phyloP scores from a whole-genome alignment of 768 basidiomycete genomes.

The Butyriboletus loyo region DNA sequence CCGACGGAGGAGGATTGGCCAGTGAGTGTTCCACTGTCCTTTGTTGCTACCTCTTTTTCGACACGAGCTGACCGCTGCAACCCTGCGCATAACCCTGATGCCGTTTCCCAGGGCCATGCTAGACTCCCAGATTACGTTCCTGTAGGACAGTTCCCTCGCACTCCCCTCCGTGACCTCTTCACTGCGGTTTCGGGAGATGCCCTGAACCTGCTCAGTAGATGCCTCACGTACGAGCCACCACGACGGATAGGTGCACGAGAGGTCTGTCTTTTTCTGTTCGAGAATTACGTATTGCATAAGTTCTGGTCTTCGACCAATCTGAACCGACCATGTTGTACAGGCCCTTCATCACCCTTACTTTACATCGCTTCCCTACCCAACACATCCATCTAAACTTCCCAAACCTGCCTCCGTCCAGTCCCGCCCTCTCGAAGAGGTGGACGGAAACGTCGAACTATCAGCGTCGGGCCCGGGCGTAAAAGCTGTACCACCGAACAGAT shows the following conservation, averaged over 20 bases:
- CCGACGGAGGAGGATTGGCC: constrained; percentile 99
- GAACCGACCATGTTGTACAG: constrained; percentile 36
- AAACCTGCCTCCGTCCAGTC: constrained; percentile 53
- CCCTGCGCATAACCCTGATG: neutral
- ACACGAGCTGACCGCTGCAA: neutral
- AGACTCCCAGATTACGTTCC: constrained; percentile 88
- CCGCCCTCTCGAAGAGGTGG: constrained; percentile 72
- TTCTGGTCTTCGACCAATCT: neutral
- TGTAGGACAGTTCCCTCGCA: constrained; percentile 82
- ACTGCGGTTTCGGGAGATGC: constrained; percentile 87
- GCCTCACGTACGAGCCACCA: constrained; percentile 82
- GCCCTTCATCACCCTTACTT: constrained; percentile 89
- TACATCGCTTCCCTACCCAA: constrained; percentile 78
- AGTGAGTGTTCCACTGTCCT: constrained; percentile 42
- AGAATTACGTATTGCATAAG: neutral
- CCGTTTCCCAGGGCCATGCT: constrained; percentile 68
- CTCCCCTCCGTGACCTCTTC: constrained; percentile 81
- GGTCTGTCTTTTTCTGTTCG: constrained; percentile 40
- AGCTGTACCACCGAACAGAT: constrained; percentile 47
- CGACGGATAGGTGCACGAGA: constrained; percentile 77
- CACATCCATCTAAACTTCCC: constrained; percentile 85
- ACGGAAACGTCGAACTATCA: constrained; percentile 63
- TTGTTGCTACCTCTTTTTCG: neutral
- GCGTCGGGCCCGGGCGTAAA: constrained; percentile 50
- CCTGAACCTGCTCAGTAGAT: constrained; percentile 74